Evolutionary conservation across 352 stramenopile species (phyloP).

Genomic region (Paralagenidium karlingii): DNA sequence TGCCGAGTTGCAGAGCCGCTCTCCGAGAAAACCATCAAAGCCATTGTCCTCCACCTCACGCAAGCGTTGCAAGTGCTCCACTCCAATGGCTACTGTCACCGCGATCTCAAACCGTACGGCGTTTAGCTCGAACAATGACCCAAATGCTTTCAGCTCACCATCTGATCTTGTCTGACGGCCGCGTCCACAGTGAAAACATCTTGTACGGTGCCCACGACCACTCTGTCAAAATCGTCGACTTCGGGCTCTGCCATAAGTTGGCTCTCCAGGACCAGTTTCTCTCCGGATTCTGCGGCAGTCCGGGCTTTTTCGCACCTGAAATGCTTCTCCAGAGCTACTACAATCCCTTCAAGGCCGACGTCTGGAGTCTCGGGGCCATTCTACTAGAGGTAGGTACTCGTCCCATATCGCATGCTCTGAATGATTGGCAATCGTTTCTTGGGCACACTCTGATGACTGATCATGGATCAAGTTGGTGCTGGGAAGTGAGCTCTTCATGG

Average conservation of each 20-base stretch:
- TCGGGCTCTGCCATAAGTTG: slow-evolving; percentile 55
- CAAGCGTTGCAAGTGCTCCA: slow-evolving; percentile 46
- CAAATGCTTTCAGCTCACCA: not conserved
- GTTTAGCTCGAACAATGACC: not conserved
- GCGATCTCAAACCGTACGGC: not conserved
- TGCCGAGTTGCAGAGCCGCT: slow-evolving; percentile 24
- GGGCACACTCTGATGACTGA: not conserved
- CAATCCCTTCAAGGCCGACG: slow-evolving; percentile 59
- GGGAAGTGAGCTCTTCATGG: slow-evolving; percentile 64
- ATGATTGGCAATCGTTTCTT: slow-evolving; percentile 1
- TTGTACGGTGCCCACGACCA: slow-evolving; percentile 2
- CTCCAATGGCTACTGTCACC: slow-evolving; percentile 46
- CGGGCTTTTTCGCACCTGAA: slow-evolving; percentile 80
- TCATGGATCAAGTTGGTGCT: slow-evolving; percentile 34
- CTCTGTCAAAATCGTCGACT: slow-evolving; percentile 65
- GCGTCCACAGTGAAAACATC: slow-evolving; percentile 3
- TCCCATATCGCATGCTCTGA: not conserved
- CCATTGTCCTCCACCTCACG: slow-evolving; percentile 26
- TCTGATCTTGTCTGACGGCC: not conserved
- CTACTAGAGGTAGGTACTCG: slow-evolving; percentile 42
- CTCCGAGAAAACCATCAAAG: slow-evolving; percentile 5
- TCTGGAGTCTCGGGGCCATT: slow-evolving; percentile 82
- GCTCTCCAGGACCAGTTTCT: slow-evolving; percentile 21
- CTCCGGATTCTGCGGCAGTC: slow-evolving; percentile 65
- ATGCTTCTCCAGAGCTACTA: slow-evolving; percentile 53